Conservation (phyloP, 768 basidiomycete species). For the Lanmaoa rubissima region DNA sequence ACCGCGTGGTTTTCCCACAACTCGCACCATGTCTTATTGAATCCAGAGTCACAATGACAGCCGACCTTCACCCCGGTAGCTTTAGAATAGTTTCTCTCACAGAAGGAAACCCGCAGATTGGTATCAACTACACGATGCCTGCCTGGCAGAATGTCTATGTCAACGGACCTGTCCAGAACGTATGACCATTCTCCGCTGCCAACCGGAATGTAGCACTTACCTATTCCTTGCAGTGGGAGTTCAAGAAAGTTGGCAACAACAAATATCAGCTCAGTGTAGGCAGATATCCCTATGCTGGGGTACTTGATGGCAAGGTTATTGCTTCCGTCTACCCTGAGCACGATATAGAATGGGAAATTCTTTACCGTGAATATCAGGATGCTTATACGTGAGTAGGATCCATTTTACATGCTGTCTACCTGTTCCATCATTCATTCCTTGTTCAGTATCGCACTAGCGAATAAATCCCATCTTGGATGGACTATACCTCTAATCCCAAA, state of each 20-base stretch:
- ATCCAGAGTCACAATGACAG: background rate
- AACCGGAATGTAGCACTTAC: background rate
- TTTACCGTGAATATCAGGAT: fast-evolving
- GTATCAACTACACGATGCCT: background rate
- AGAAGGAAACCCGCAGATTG: background rate
- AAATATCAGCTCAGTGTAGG: background rate
- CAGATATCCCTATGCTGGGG: background rate
- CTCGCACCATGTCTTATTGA: background rate
- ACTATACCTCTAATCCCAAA: too few relatives aligned
- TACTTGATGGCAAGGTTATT: background rate
- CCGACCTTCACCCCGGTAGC: background rate
- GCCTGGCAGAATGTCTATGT: background rate
- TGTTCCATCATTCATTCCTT: background rate
- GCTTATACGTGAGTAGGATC: background rate
- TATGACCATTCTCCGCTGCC: background rate
- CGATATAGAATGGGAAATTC: background rate
- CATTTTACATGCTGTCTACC: too few relatives aligned
- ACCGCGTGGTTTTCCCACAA: background rate
- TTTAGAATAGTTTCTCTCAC: background rate
- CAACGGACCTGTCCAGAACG: fast-evolving
- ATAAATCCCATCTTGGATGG: background rate
- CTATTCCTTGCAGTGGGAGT: background rate
- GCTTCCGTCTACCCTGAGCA: background rate
- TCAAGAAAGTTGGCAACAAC: background rate
- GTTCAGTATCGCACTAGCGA: background rate